Evolutionary conservation across 1,284 basidiomycete genomes (phyloP), one percentile per base, ranked within the genome.

Genomic region (Cutaneotrichosporon daszewskae): DNA sequence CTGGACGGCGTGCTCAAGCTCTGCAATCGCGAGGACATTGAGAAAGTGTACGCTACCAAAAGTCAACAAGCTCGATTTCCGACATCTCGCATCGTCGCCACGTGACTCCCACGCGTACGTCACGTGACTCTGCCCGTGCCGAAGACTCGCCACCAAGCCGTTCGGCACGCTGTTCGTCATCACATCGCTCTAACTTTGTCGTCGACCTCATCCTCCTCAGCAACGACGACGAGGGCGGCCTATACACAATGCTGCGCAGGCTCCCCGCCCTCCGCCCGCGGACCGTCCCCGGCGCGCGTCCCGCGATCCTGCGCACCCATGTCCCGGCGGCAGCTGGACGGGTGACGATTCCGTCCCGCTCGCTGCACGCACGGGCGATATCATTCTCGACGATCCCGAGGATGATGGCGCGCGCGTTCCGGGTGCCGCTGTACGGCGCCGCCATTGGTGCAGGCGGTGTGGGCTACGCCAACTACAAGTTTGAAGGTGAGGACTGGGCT

Each of bases 381-480:
- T 89, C 87, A 10, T 91, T 90, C 66, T 77, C 81, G 8, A 82
- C 86, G 10, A 83, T 91, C 42, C 88, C 88, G 12, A 76, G 81
- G 51, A 85, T 91, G 55, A 78, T 91, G 35, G 81, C 83, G 0
- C 76, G 87, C 32, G 88, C 87, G 0, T 88, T 92, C 62, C 76
- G 84, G 40, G 81, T 92, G 2, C 88, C 88, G 25, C 77, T 88
- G 51, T 88, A 87, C 24, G 86, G 84, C 12, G 84, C 82, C 18
- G 87, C 87, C 1, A 79, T 89, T 18, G 88, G 89, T 11, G 89
- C 84, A 1, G 89, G 90, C n/a, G 84, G 87, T 0, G 74, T 91
- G 45, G 86, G 85, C 6, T 94, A 92, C 69, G 89, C 87, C 14
- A 90, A 90, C 65, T 92, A 90, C 75, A 89, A 88, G 72, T 82